A percentile compares a stretch with the other conserved stretches of the same genome.
These are phyloP conservation scores for Cymbopogon flexuosus DNA, from an alignment of 202 grass and related monocot genomes.

Conservation along the genomic window DNA sequence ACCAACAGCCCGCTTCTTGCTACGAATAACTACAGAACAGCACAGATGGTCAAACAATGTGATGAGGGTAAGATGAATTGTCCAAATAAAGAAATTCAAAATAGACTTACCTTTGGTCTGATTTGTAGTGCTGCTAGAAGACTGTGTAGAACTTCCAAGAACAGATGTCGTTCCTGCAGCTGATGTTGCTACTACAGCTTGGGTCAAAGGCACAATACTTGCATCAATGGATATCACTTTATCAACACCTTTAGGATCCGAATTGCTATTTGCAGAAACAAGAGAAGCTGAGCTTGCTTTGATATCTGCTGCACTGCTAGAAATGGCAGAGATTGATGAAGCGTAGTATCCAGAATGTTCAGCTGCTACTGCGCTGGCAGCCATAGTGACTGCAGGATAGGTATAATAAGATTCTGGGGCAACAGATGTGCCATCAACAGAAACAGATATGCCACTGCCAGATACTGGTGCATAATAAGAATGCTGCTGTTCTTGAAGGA, in stretches of 20 bases:
- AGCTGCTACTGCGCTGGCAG: slow-evolving; percentile 24
- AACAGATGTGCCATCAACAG: slow-evolving; percentile 41
- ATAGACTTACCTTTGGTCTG: slow-evolving; percentile 59
- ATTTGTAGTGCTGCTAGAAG: slow-evolving; percentile 48
- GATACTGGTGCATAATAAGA: slow-evolving; percentile 60
- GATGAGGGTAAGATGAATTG: background rate
- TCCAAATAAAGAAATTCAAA: slow-evolving; percentile 1
- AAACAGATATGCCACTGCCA: slow-evolving; percentile 54
- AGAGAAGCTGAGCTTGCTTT: slow-evolving; percentile 23
- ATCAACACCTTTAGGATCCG: slow-evolving; percentile 23
- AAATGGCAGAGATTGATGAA: slow-evolving; percentile 42
- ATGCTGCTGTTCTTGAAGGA: slow-evolving; percentile 39
- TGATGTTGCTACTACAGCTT: slow-evolving; percentile 36
- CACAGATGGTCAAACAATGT: slow-evolving; percentile 22
- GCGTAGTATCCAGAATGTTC: slow-evolving; percentile 53
- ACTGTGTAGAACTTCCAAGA: slow-evolving; percentile 36
- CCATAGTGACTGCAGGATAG: slow-evolving; percentile 37
- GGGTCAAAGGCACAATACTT: slow-evolving; percentile 27
- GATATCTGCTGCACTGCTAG: slow-evolving; percentile 38
- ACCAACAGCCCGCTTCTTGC: slow-evolving; percentile 64
- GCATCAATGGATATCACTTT: slow-evolving; percentile 44
- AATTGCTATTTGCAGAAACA: slow-evolving; percentile 34
- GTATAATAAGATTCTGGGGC: slow-evolving; percentile 58
- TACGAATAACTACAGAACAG: slow-evolving; percentile 49
- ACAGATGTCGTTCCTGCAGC: slow-evolving; percentile 32